Conservation (phyloP, 2,329 filamentous ascomycete genomes). For the Rutstroemia sp. region DNA sequence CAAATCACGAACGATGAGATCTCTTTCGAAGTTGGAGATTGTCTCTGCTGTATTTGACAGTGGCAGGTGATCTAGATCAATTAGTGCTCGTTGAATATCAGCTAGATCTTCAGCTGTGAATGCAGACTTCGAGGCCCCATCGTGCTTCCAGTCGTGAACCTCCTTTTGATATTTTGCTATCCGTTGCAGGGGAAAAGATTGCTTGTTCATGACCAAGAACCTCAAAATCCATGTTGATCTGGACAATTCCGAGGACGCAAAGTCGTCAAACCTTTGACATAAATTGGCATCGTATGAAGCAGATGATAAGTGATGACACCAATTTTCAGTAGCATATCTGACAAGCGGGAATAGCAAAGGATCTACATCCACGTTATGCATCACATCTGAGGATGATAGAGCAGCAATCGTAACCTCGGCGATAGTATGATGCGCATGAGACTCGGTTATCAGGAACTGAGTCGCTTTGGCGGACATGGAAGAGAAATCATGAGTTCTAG, state of each 20-base stretch:
- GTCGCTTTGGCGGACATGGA: slow-evolving; percentile 6
- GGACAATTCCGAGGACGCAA: background rate
- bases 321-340: slow-evolving; percentile 4
- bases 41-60: background rate
- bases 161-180: slow-evolving; percentile 7
- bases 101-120: slow-evolving; percentile 3
- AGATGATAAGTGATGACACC: slow-evolving; percentile 5
- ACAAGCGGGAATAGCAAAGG: background rate
- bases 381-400: background rate
- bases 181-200: slow-evolving; percentile 1
- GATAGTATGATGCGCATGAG: slow-evolving; percentile 1
- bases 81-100: slow-evolving; percentile 6
- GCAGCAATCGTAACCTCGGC: background rate
- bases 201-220: background rate
- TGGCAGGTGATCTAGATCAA: background rate
- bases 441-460: slow-evolving; percentile 4
- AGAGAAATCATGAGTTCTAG: background rate
- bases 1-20: background rate
- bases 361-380: background rate
- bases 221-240: slow-evolving; percentile 7
- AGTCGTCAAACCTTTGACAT: background rate
- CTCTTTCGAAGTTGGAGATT: slow-evolving; percentile 4
- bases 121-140: background rate
- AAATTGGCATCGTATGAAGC: background rate
- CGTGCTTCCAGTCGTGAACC: background rate